phyloP scores from a whole-genome alignment of 768 basidiomycete genomes.

The Psilocybe cubensis region DNA sequence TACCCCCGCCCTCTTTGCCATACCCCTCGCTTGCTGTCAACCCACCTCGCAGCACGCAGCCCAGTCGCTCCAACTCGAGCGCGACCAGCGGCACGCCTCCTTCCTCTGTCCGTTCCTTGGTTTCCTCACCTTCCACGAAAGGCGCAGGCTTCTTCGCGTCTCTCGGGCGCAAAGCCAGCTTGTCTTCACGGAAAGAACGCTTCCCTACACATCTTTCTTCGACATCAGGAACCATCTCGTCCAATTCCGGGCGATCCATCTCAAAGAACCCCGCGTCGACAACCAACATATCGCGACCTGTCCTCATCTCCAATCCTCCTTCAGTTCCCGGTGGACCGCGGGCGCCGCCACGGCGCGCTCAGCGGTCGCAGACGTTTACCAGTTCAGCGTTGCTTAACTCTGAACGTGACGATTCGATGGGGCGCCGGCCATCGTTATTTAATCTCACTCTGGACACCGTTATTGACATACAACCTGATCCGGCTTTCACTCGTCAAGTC shows the following conservation, averaged over 20 bases:
- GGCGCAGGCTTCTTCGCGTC: slow-evolving; percentile 75
- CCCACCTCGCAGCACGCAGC: slow-evolving; percentile 30
- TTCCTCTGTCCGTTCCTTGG: slow-evolving; percentile 53
- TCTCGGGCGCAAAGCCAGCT: slow-evolving; percentile 71
- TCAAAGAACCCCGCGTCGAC: slow-evolving; percentile 15
- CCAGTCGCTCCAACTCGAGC: slow-evolving; percentile 35
- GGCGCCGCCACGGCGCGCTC: slow-evolving; percentile 62
- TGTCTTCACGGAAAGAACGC: slow-evolving; percentile 31
- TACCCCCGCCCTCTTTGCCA: slow-evolving; percentile 66
- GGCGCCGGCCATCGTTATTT: slow-evolving; percentile 43
- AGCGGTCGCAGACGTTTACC: slow-evolving; percentile 72
- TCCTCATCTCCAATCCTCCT: slow-evolving; percentile 44
- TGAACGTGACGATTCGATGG: slow-evolving; percentile 32
- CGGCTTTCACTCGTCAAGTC: slow-evolving; percentile 68
- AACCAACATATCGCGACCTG: slow-evolving; percentile 29
- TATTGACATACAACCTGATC: slow-evolving; percentile 41
- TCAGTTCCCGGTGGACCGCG: slow-evolving; percentile 77
- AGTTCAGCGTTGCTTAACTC: slow-evolving; percentile 33
- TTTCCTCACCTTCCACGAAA: slow-evolving; percentile 45
- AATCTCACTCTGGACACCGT: slow-evolving; percentile 32
- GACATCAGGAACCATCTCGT: slow-evolving; percentile 21
- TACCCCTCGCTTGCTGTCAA: slow-evolving; percentile 70
- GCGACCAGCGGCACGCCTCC: slow-evolving; percentile 42
- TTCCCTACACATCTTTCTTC: slow-evolving; percentile 19
- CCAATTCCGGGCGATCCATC: slow-evolving; percentile 12